Base-by-base conservation (phyloP, 73 alveolate species). In the Halteria grandinella region DNA sequence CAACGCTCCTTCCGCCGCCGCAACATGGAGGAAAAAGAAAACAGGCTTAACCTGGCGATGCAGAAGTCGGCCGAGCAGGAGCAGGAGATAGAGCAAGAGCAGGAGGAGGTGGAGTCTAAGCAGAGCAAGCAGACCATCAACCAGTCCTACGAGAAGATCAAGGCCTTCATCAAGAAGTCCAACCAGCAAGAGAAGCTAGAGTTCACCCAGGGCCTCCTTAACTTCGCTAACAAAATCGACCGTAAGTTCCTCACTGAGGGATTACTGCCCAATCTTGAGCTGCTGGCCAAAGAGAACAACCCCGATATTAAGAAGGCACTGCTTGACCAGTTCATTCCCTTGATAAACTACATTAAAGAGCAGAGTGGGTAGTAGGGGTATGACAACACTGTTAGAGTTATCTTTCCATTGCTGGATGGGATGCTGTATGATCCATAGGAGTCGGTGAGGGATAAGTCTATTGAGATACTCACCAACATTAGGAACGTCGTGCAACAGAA, bases 1-100 rank as follows among this genome's bases (percentile, higher is more conserved):
- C 63, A 66, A 45, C 57, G 83, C 32, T 55, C 75, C 1, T 40
- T 55, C 55, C 28, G 92, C 21, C 51, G 83, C 36, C 36, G 74
- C 0, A 72, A 83, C 33, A 71, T 64, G 84, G 92, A 83, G 69
- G 84, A 83, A 51, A 81, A 63, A 20, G 87, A 83, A 49, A 83
- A 59, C 71, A 71, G 77, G 51, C 84, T 83, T 50, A 73, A 82
- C 44, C 74, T 71, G 25, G 80, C 81, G 21, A 82, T 82, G 71
- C 53, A 52, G 62, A 51, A 52, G 36, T 15, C 18, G 27, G 57
- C 63, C 14, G 40, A 51, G 49, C 18, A 33, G 23, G 63, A 66
- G 79, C 44, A 48, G 14, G 83, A 45, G 29, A 29, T 25, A 33
- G 85, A 64, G 6, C 12, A 24, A 25, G 69, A 70, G 44, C 69